phyloP scores from a whole-genome alignment of 2,329 filamentous ascomycete species.

The Davidsoniella neocaledoniae region DNA sequence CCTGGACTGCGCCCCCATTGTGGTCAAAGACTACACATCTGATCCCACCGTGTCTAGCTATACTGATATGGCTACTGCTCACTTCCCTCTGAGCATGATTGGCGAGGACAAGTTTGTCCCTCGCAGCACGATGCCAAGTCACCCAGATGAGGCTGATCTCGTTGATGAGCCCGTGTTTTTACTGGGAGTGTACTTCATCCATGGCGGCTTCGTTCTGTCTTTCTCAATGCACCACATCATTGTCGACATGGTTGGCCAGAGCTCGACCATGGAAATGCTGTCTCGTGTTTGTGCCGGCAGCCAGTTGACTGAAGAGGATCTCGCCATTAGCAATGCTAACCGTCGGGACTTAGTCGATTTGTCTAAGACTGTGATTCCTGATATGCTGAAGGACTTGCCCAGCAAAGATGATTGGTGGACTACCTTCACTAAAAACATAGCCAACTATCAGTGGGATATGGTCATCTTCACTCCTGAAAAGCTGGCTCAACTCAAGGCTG shows the following conservation, averaged over 20 bases:
- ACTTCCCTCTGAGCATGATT: neutral
- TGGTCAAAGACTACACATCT: slow-evolving; percentile 1
- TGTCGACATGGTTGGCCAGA: slow-evolving; percentile 2
- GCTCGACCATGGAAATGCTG: neutral
- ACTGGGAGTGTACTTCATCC: neutral
- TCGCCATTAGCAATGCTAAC: neutral
- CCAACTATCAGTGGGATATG: neutral
- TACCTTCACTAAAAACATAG: neutral
- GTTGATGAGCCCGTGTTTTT: neutral
- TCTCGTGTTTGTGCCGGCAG: neutral
- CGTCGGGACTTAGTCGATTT: neutral
- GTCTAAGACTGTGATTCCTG: neutral
- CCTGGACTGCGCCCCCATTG: neutral
- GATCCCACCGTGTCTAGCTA: neutral
- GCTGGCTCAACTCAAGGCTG: neutral
- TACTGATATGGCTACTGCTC: neutral
- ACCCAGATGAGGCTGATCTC: neutral
- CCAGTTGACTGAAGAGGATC: neutral
- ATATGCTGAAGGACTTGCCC: neutral
- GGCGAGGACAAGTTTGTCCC: neutral
- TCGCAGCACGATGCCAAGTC: neutral
- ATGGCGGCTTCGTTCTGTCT: neutral
- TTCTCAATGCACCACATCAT: neutral
- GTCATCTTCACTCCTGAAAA: neutral
- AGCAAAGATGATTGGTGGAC: neutral